Evolutionary conservation across 1,139 yeast species (phyloP), one percentile per base, ranked within the genome.

Genomic region (Pichia sp.): DNA sequence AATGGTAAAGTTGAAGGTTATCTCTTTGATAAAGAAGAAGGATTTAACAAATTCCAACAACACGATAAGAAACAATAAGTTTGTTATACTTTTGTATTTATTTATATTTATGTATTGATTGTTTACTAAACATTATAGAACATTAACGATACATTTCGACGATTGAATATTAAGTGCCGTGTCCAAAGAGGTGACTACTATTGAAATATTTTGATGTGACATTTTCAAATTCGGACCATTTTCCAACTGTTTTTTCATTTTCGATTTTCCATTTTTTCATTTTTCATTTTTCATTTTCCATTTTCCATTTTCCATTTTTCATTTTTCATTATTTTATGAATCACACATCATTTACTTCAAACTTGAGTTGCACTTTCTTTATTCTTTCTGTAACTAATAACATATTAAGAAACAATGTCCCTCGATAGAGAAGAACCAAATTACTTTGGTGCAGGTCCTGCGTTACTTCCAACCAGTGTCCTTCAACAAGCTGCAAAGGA

Each of bases 361-460:
- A 6, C 36, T 16, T 10, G 9, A 16, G 16, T 16, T 5, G 4
- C 2, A 16, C 16, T 9, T 33, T 16, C 18, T 8, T 34, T 14
- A 7, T n/a, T 27, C n/a, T 4, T 36, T 18, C 28, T 36, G 27
- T 18, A 22, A 22, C 34, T 16, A 16, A 3, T 42, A 25, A 5
- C 3, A 36, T 18, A 11, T 4, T 41, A 22, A 27, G 14, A 14
- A 14, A 52, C 29, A 27, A 68, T 67, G 69, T 58, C 72, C n/a
- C 69, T 83, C 52, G 76, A 78, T 42, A 81, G 95, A 73, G 83
- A 76, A 68, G 84, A 83, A 63, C 91, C 95, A 51, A 76, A 82
- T 67, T 88, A 93, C 67, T 93, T 89, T 65, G 99, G 98, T 53
- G 98, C 99, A 29, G 99, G 99, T 14, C 99, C 99, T 46, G 99